Evolutionary conservation across 2,329 filamentous ascomycete genomes (phyloP), one percentile per base, ranked within the genome.

Genomic region (Colletotrichum cordylinicola): DNA sequence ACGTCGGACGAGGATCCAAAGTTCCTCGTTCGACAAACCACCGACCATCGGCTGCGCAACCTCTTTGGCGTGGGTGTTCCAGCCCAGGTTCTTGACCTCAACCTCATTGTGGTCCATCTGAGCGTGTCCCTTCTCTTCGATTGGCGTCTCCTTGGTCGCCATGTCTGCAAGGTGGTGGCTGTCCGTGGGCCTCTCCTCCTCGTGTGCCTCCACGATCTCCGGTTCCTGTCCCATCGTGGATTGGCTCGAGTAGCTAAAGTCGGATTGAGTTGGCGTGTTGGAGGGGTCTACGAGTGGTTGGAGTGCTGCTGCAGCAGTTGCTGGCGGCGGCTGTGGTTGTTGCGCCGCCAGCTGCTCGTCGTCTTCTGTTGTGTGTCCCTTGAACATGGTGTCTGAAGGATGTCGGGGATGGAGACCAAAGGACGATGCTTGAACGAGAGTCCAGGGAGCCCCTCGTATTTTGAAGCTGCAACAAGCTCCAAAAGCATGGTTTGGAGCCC

Each of bases 1-100:
- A 2, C 94, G 88, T 29, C 94, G 88, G 35, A 95, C 86, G 21
- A 96, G 85, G 65, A 94, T 86, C 93, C 94, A 96, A 0, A 95
- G 83, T 77, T 95, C 92, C 52, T 96, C 93, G 77, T 96, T 96
- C 15, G 88, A 87, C 74, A 96, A 82, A 0, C 93, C 93, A 2
- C 92, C 91, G 0, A 95, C 91, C 13, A 96, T 85, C 0, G 91
- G 92, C 33, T 85, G 85, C 0, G 90, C 84, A 39, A 94, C 89
- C n/a, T 87, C 81, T 33, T 89, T 84, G 68, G 90, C 87, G 35
- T 88, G 86, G 74, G 93, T 88, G 77, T 93, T 91, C 93, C 93
- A 95, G n/a, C 93, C 93, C 21, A 95, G 82, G 79, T 95, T 89
- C 62, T 89, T 88, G 4, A 94, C 92, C 74, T 93, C 92, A 43